phyloP scores from a whole-genome alignment of 1,139 yeast species.

The Geotrichum bryndzae region DNA sequence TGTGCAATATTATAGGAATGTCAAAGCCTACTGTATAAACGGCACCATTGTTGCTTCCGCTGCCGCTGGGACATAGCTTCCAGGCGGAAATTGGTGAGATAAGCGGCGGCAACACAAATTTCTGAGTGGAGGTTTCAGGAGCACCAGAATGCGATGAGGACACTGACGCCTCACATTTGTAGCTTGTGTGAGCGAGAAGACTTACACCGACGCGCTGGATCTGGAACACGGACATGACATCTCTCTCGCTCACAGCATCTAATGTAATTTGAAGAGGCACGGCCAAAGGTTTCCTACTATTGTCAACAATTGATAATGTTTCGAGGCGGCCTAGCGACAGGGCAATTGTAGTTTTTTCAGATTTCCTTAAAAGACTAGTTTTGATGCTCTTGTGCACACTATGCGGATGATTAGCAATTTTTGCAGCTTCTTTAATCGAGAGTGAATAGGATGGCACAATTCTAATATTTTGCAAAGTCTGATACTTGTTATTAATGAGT shows the following conservation, averaged over 20 bases:
- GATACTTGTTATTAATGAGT: neutral
- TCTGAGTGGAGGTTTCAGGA: neutral
- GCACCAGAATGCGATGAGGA: neutral
- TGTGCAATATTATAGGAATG: neutral
- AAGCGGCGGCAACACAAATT: neutral
- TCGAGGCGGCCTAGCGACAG: neutral
- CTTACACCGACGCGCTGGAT: neutral
- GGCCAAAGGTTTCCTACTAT: neutral
- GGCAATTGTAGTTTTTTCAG: neutral
- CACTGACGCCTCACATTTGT: neutral
- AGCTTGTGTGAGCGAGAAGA: neutral
- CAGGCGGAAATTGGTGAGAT: neutral
- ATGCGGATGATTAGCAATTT: neutral
- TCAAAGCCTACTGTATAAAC: neutral
- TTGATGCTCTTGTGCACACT: neutral
- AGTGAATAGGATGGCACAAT: conserved; percentile 1
- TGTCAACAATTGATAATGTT: neutral
- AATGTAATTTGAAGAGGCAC: neutral
- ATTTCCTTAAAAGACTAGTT: neutral
- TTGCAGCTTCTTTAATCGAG: neutral
- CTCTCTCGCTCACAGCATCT: neutral
- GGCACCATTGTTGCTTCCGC: neutral
- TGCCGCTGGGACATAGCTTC: neutral
- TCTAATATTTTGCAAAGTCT: neutral
- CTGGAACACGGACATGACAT: neutral